Evolutionary conservation across 2,329 filamentous ascomycete species (phyloP).

Genomic region (Apiospora kogelbergensis): DNA sequence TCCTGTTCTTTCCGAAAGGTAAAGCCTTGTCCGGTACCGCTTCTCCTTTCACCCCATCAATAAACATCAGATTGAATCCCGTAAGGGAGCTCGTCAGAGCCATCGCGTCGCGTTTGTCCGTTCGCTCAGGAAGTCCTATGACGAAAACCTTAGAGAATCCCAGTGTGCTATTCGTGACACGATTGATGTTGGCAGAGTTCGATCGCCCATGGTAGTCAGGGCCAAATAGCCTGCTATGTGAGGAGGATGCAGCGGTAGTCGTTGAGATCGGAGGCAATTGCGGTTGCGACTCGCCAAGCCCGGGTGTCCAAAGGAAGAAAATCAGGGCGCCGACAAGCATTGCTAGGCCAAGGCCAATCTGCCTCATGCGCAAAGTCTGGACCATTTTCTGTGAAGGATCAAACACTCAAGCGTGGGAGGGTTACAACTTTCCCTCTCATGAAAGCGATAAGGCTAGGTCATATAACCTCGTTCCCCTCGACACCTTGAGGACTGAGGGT

Average conservation of each 20-base stretch:
- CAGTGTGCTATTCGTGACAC: constrained; percentile 26
- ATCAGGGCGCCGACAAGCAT: not conserved
- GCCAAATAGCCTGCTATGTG: not conserved
- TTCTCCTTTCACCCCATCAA: constrained; percentile 42
- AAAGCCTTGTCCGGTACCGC: constrained; percentile 42
- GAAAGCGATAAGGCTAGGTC: not conserved
- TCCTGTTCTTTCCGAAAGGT: constrained; percentile 32
- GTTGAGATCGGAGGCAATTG: not conserved
- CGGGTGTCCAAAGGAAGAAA: not conserved
- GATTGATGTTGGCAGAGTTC: constrained; percentile 11
- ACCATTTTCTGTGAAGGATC: not conserved
- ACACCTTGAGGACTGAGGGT: not conserved
- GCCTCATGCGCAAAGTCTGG: constrained; percentile 6
- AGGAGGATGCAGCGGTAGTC: not conserved
- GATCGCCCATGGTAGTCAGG: constrained; percentile 7
- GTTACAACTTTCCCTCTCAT: not conserved
- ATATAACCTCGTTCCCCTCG: not conserved
- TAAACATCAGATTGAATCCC: constrained; percentile 42
- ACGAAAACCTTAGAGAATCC: constrained; percentile 36
- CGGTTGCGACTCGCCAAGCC: not conserved
- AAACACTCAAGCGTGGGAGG: not conserved
- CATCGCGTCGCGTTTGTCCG: constrained; percentile 50
- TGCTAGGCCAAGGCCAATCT: not conserved
- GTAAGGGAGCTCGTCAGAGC: constrained; percentile 41
- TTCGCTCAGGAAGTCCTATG: constrained; percentile 45